phyloP scores from a whole-genome alignment of 768 basidiomycete genomes.

The Leccinum truebloodii region DNA sequence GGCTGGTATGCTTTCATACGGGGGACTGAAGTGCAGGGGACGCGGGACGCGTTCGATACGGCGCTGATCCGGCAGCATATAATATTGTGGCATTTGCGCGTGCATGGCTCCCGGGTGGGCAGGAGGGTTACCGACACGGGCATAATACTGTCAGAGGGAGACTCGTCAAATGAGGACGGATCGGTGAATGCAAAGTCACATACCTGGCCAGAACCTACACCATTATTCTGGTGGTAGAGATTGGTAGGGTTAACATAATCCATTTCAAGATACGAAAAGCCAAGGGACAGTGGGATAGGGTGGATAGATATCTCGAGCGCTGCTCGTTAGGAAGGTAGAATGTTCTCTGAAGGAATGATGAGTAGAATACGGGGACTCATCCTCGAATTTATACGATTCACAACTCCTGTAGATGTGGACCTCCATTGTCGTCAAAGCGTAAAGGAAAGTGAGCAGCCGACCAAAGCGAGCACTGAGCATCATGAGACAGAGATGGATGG shows the following conservation, averaged over 20 bases:
- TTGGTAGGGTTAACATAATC: conserved; percentile 1
- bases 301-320: background rate
- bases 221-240: background rate
- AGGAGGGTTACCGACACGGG: background rate
- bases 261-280: background rate
- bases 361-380: conserved; percentile 1
- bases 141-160: background rate
- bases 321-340: background rate
- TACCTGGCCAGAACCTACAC: conserved; percentile 3
- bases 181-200: background rate
- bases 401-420: background rate
- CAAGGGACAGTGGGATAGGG: background rate
- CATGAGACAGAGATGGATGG: background rate
- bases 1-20: conserved; percentile 1
- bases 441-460: background rate
- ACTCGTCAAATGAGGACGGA: background rate
- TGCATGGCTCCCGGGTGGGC: conserved; percentile 3
- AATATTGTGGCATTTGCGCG: conserved; percentile 1
- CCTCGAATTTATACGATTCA: background rate
- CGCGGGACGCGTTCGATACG: conserved; percentile 7
- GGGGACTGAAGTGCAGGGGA: background rate
- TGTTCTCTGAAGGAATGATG: background rate
- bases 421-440: conserved; percentile 2
- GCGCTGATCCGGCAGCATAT: background rate
- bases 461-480: background rate